Evolutionary conservation across 306 rosid species (phyloP), one percentile per base, ranked within the genome.

Genomic region (Erythrophleum fordii): DNA sequence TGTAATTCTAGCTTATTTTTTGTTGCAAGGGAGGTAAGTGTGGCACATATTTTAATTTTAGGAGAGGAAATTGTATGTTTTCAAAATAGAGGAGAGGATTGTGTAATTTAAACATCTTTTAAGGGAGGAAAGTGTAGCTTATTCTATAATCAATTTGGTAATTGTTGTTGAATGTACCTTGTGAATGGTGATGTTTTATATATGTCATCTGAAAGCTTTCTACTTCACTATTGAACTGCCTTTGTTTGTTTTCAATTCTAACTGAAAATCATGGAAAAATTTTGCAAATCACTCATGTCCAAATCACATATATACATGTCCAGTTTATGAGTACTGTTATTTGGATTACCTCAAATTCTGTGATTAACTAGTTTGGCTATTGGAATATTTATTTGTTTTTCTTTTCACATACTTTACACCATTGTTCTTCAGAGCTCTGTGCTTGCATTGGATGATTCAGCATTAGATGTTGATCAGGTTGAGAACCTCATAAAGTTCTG

Each of bases 401-500:
- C 72, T 28, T 73, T 74, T 83, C 73, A 72, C 60, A 45, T 55
- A 42, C 81, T 83, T 53, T 69, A 20, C 45, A 26, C 18, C 81
- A n/a, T 65, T 75, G 55, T 80, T 75, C 83, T 83, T 84, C 81
- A 95, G 99, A 44, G 88, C 66, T 82, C 89, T 37, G 90, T 93
- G 56, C 98, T 95, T 62, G 90, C 98, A 75, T 80, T 95, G 92
- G 99, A 92, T 51, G 98, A 90, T 20, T 87, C 89, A 44, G 92
- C 89, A 35, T 86, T 95, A 77, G 89, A 90, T 80, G 86, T 83
- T 34, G 99, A 95, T 86, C 98, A 93, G 83, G 85, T 95, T 85
- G 99, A 95, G 87, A 95, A 95, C 88, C 99, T 95, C 78, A 90
- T 95, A 85, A 95, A 95, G 80, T 95, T 93, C 82, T 86, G 94